A percentile compares a stretch with the other conserved stretches of the same genome.
These are phyloP conservation scores for Xerocomus spinulosus DNA, from an alignment of 768 basidiomycete species.

Conservation along the genomic window DNA sequence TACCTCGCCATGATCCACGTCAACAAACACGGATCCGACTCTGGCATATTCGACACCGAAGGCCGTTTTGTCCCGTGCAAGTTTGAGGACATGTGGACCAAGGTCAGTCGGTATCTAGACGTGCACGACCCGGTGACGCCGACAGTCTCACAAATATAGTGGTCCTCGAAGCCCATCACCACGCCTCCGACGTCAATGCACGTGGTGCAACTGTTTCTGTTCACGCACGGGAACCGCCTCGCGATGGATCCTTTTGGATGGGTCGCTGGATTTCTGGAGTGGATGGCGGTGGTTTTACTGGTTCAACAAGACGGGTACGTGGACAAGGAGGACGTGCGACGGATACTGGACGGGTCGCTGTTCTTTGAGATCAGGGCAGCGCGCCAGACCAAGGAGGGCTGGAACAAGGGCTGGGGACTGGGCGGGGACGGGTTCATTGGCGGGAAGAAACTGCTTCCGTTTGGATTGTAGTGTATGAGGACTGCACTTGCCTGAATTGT, in stretches of 20 bases:
- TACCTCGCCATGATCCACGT: constrained; percentile 33
- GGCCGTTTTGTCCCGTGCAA: constrained; percentile 39
- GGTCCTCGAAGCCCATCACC: constrained; percentile 9
- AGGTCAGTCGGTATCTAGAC: constrained; percentile 21
- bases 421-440: constrained; percentile 32
- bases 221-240: constrained; percentile 28
- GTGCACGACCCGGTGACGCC: not conserved
- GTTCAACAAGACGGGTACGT: constrained; percentile 38
- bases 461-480: constrained; percentile 17
- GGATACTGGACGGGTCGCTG: constrained; percentile 38
- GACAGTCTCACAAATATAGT: constrained; percentile 5
- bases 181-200: constrained; percentile 22
- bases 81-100: constrained; percentile 43
- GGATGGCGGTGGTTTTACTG: constrained; percentile 36
- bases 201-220: constrained; percentile 31
- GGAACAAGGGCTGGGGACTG: constrained; percentile 30
- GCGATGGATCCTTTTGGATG: constrained; percentile 37
- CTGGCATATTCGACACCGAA: constrained; percentile 38
- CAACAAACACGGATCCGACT: constrained; percentile 42
- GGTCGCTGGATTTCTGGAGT: constrained; percentile 35
- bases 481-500: constrained; percentile 4
- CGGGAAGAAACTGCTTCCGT: constrained; percentile 27
- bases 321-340: constrained; percentile 39
- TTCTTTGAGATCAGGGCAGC: constrained; percentile 33
- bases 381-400: constrained; percentile 16